Conservation (phyloP, 148 eudicot genomes). For the Vaccinium corymbosum region DNA sequence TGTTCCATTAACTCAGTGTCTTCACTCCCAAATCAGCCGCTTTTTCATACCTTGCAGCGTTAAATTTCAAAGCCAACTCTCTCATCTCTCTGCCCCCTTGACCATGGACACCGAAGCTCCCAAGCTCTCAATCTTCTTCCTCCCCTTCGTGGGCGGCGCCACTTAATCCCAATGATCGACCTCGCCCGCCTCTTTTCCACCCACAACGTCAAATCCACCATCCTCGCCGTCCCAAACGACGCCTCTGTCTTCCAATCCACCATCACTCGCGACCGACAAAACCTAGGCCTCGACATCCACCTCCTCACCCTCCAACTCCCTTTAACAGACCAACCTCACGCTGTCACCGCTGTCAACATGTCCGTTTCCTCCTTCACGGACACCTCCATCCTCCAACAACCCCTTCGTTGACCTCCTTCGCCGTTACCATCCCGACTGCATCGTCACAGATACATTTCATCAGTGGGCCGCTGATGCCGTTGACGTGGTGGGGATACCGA, state of each 20-base stretch:
- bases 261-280: slow-evolving; percentile 5
- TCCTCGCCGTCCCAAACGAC: slow-evolving; percentile 11
- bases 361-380: slow-evolving; percentile 16
- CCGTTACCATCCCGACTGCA: slow-evolving; percentile 11
- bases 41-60: no score
- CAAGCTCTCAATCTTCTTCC: not conserved
- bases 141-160: slow-evolving; percentile 14
- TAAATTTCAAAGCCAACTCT: not conserved
- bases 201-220: slow-evolving; percentile 20
- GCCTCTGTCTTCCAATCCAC: slow-evolving; percentile 7
- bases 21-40: no score
- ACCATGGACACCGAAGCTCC: not conserved
- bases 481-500: not conserved
- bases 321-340: not conserved
- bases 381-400: slow-evolving; percentile 15
- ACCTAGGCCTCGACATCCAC: slow-evolving; percentile 8
- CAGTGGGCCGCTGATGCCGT: slow-evolving; percentile 15
- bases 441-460: slow-evolving; percentile 18
- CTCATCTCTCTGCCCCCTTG: not conserved
- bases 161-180: slow-evolving; percentile 25
- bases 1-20: no score
- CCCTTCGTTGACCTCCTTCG: slow-evolving; percentile 10
- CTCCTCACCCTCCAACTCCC: slow-evolving; percentile 15
- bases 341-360: slow-evolving; percentile 7
- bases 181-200: slow-evolving; percentile 19